Percentiles rank a stretch among this genome's conserved stretches.
Evolutionary conservation across 2,329 filamentous ascomycete genomes (phyloP).

Genomic region (Fusarium agapanthi): DNA sequence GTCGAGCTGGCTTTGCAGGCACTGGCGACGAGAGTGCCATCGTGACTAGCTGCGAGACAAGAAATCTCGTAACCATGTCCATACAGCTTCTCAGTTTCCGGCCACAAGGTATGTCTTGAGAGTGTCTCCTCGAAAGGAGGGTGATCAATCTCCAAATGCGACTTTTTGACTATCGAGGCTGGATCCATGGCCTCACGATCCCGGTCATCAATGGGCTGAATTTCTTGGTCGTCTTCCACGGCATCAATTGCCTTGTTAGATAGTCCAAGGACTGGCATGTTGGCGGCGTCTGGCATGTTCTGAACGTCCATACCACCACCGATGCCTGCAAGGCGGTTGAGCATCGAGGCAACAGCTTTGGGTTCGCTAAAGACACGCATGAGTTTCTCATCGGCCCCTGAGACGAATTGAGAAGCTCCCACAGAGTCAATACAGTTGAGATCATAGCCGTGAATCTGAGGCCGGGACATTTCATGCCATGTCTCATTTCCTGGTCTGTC

Average conservation of each 20-base stretch:
- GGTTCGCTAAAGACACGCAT: slow-evolving; percentile 94
- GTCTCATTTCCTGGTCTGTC: slow-evolving; percentile 59
- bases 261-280: slow-evolving; percentile 92
- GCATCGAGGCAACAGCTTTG: slow-evolving; percentile 78
- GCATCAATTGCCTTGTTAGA: slow-evolving; percentile 91
- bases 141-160: slow-evolving; percentile 71
- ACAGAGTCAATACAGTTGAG: slow-evolving; percentile 91
- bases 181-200: slow-evolving; percentile 65
- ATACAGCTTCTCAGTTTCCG: slow-evolving; percentile 95
- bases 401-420: slow-evolving; percentile 80
- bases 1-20: slow-evolving; percentile 92
- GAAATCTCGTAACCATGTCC: slow-evolving; percentile 98
- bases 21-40: slow-evolving; percentile 82
- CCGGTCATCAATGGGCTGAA: slow-evolving; percentile 54
- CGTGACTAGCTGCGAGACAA: slow-evolving; percentile 79
- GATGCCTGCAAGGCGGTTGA: slow-evolving; percentile 74
- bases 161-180: slow-evolving; percentile 64
- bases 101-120: slow-evolving; percentile 91
- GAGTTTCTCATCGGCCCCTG: slow-evolving; percentile 97
- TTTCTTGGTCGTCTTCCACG: slow-evolving; percentile 59
- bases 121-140: slow-evolving; percentile 92
- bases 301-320: slow-evolving; percentile 49
- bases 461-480: slow-evolving; percentile 96
- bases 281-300: slow-evolving; percentile 83
- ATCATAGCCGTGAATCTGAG: slow-evolving; percentile 98